phyloP scores from a whole-genome alignment of 1,284 basidiomycete genomes.

The Phellopilus nigrolimitatus region DNA sequence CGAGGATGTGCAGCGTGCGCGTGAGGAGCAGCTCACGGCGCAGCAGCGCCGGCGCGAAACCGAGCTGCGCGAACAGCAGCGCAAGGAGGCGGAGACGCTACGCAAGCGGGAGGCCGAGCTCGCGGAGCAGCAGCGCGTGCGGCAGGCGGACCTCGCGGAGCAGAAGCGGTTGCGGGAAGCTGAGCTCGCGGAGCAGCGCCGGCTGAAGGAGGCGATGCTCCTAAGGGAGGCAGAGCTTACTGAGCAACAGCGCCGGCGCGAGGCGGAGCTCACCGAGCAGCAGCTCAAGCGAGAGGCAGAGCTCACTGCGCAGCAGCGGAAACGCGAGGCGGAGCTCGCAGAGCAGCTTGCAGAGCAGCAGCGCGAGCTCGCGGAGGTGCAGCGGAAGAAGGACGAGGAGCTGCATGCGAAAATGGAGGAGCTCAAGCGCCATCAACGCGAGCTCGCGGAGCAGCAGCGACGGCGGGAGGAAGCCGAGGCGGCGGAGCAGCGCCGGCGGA shows the following conservation, averaged over 20 bases:
- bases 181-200: neutral
- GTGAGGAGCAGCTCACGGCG: conserved; percentile 2
- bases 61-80: neutral
- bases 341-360: conserved; percentile 2
- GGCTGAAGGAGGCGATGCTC: conserved; percentile 7
- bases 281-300: conserved; percentile 6
- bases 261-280: neutral
- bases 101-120: neutral
- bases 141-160: neutral
- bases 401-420: neutral
- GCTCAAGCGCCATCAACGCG: conserved; percentile 3
- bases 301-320: neutral
- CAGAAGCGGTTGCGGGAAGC: neutral
- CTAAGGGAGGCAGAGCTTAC: conserved; percentile 6
- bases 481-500: neutral
- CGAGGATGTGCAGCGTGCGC: neutral
- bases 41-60: no score
- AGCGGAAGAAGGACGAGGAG: conserved; percentile 2
- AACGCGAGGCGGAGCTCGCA: conserved; percentile 11
- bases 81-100: conserved; percentile 1
- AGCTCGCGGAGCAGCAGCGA: conserved; percentile 5
- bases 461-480: neutral
- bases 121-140: neutral
- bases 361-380: neutral
- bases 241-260: neutral